Evolutionary conservation across 2,329 filamentous ascomycete genomes (phyloP).

Genomic region (Aspergillus brasiliensis): DNA sequence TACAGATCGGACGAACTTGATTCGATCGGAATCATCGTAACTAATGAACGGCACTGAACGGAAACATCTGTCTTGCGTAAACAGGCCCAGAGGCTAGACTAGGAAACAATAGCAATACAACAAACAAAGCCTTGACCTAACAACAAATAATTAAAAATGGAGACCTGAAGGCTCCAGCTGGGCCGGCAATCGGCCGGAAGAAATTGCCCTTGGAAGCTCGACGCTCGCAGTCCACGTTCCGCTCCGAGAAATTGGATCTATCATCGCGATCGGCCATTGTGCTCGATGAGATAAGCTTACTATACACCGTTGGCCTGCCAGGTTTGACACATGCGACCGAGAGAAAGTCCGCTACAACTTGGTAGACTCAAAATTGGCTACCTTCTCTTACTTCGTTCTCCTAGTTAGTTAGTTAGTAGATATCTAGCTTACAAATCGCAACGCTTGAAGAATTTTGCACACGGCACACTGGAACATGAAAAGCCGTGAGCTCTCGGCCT

Average conservation of each 20-base stretch:
- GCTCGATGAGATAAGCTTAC: neutral
- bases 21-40: neutral
- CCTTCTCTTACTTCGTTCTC: neutral
- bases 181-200: neutral
- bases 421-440: neutral
- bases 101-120: neutral
- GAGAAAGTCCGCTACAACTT: neutral
- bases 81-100: neutral
- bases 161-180: neutral
- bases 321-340: neutral
- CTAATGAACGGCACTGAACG: neutral
- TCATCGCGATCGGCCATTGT: neutral
- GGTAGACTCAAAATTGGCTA: neutral
- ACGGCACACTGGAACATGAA: neutral
- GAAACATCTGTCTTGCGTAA: neutral
- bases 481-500: neutral
- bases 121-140: neutral
- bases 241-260: neutral
- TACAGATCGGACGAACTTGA: neutral
- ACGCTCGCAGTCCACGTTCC: neutral
- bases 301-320: neutral
- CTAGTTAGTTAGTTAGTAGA: too few relatives aligned
- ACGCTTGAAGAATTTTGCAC: neutral
- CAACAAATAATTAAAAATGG: neutral
- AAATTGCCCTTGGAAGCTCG: neutral